Base-by-base conservation (phyloP, 2,329 filamentous ascomycete genomes). In the Fusarium coicis region DNA sequence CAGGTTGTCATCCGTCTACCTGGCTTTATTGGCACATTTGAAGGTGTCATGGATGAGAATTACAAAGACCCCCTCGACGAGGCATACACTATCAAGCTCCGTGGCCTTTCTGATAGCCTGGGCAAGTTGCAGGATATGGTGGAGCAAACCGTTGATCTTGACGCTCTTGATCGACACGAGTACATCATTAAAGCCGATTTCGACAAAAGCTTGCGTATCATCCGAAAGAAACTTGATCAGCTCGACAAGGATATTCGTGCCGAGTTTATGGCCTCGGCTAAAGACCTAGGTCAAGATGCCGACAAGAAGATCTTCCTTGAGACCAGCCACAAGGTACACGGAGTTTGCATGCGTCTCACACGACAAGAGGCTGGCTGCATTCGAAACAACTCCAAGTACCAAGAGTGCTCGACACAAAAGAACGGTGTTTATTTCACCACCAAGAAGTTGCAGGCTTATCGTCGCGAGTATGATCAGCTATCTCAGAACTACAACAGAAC, bases 131-230 rank as follows among this genome's bases (percentile, higher is more conserved):
- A 96, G 79, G 96, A 99, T 80, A 98, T 99, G 94, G 96, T 99
- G 1, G 96, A 99, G 84, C 97, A 96, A 4, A 99, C 97, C 0
- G 95, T 99, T 19, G 96, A 99, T 79, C 89, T 99, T 1, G 94
- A 97, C 65, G 96, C 96, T 6, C 89, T 99, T 16, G 96, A 99
- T 78, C 95, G 96, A 74, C 96, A 99, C 79, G 96, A 99, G 80
- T 99, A 97, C 83, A 96, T 98, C 77, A 99, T 99, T 88, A 99
- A 98, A 83, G 93, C 97, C 2, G 96, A 99, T 79, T 99, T 98
- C 73, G 96, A 99, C 78, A 95, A 98, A 66, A 89, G 91, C 61
- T 86, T 99, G 42, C 91, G 93, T 23, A 90, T 93, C n/a, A 97
- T 99, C 75, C 91, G 94, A 58, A 95, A 93, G 84, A 96, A 96